Evolutionary conservation across 352 stramenopile species (phyloP), one percentile per base, ranked within the genome.

Genomic region (Phytophthora litchii): DNA sequence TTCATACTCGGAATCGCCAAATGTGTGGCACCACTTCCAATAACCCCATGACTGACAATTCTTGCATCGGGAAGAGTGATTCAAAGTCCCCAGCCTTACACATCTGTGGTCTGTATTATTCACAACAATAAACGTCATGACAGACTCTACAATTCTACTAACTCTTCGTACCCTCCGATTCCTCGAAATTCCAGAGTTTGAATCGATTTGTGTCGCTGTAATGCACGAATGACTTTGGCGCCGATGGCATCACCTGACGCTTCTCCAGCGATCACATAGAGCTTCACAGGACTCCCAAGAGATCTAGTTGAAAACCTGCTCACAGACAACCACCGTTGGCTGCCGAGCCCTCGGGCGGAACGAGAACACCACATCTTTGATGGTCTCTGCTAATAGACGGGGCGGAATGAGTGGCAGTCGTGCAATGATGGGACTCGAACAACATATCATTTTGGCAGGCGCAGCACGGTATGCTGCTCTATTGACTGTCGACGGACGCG

Each of bases 171-270:
- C 74, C 83, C 83, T 55, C 81, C 81, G 45, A 93, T 70, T 57
- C 83, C 83, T 55, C 67, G 68, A 35, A 89, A 73, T 16, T 70
- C 55, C n/a, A 89, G 32, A 19, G 16, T 34, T n/a, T 43, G 60
- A 14, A 17, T 23, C 52, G 19, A 40, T 54, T 48, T 37, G 31
- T 46, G 47, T 10, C 73, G 62, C 46, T 69, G 47, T 20, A 93
- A 43, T 13, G 81, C 80, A 11, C 55, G 62, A 55, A 93, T 77
- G 34, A 85, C 69, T 65, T 92, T 91, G 54, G 71, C 72, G 20
- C 83, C 83, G 35, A 93, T 91, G n/a, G 78, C 80, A 44, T 92
- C 83, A 16, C 83, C 79, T 23, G 83, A 93, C 1, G 83, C 64
- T 56, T 93, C 83, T 9, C 81, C 83, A 43, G 83, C 81, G 35